A percentile compares a stretch with the other conserved stretches of the same genome.
Conservation (phyloP, 1,284 basidiomycete genomes). For the Leccinum subrobustum region DNA sequence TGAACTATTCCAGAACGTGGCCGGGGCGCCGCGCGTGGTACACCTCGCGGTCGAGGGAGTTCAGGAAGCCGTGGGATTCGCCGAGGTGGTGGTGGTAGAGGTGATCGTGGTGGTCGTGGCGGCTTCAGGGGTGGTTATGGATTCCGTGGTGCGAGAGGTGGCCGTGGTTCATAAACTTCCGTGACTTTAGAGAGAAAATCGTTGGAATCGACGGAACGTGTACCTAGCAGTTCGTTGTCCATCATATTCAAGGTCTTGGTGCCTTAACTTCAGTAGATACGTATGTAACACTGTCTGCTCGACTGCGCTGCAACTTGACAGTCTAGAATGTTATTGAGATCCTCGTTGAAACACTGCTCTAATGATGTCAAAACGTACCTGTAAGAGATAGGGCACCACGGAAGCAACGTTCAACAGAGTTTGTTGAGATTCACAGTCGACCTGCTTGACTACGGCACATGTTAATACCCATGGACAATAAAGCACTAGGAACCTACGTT, state of each 20-base stretch:
- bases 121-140: constrained; percentile 43
- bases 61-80: constrained; percentile 49
- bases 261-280: constrained; percentile 47
- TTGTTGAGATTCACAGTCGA: constrained; percentile 15
- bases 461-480: constrained; percentile 7
- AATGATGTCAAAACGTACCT: constrained; percentile 37
- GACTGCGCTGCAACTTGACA: constrained; percentile 43
- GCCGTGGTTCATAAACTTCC: constrained; percentile 44
- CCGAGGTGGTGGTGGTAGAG: constrained; percentile 41
- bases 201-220: not conserved
- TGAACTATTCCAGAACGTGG: constrained; percentile 50
- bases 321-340: constrained; percentile 33
- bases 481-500: constrained; percentile 11
- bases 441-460: constrained; percentile 12
- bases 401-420: constrained; percentile 26
- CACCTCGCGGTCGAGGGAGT: constrained; percentile 41
- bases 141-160: constrained; percentile 43
- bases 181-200: not conserved
- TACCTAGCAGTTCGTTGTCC: not conserved
- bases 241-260: constrained; percentile 39
- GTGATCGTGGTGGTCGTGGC: constrained; percentile 45
- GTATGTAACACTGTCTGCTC: constrained; percentile 40
- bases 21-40: constrained; percentile 42
- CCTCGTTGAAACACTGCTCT: not conserved
- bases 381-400: constrained; percentile 48